Percentiles rank a stretch among this genome's conserved stretches.
phyloP scores from a whole-genome alignment of 2,329 filamentous ascomycete species.

The Venturia effusa region DNA sequence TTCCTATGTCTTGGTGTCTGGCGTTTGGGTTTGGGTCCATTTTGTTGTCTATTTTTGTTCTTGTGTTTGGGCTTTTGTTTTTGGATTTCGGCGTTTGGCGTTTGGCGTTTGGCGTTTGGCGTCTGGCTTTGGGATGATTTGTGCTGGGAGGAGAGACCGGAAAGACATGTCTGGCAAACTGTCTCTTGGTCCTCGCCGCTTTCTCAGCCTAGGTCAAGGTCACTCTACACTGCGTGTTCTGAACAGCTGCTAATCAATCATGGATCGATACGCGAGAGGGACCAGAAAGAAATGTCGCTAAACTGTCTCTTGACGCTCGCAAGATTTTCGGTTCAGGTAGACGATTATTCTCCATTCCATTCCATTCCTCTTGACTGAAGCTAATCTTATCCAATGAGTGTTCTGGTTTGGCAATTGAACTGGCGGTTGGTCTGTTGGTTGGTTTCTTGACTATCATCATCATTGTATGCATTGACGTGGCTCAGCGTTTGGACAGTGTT shows the following conservation, averaged over 20 bases:
- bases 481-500: too few species aligned
- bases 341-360: not conserved
- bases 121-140: too few species aligned
- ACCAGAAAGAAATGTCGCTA: not conserved
- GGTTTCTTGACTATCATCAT: too few species aligned
- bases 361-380: not conserved
- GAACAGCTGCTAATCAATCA: not conserved
- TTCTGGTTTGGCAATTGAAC: too few species aligned
- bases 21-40: not conserved
- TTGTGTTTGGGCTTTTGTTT: not conserved
- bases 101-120: not conserved
- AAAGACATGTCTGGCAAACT: not conserved
- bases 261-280: not conserved
- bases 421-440: not conserved
- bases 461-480: too few species aligned
- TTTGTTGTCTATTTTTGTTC: not conserved
- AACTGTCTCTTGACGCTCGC: not conserved
- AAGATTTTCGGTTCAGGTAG: not conserved
- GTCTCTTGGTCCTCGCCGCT: not conserved
- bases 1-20: not conserved
- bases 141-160: not conserved
- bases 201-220: not conserved
- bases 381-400: not conserved
- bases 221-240: not conserved
- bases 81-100: not conserved